phyloP scores from a whole-genome alignment of 1,139 yeast genomes.

The Pichia sp. region DNA sequence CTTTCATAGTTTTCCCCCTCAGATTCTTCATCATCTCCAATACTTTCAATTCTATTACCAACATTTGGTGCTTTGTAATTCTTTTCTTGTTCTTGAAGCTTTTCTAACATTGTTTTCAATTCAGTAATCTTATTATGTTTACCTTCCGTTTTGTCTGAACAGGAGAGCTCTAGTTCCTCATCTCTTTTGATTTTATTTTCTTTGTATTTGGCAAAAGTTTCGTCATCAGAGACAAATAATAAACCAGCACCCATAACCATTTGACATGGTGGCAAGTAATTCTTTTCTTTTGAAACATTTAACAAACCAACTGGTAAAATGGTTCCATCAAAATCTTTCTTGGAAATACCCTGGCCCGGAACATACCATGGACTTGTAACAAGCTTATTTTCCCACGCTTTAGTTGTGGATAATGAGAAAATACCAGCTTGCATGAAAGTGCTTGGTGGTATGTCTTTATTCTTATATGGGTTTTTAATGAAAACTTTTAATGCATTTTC shows the following conservation, averaged over 20 bases:
- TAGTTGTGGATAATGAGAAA: constrained; percentile 71
- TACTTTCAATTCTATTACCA: not conserved
- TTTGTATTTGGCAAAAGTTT: constrained; percentile 39
- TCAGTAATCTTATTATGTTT: constrained; percentile 22
- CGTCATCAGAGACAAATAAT: constrained; percentile 63
- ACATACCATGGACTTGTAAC: constrained; percentile 83
- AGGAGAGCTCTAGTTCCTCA: constrained; percentile 41
- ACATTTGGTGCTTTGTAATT: constrained; percentile 22
- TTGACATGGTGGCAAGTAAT: constrained; percentile 71
- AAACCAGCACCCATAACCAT: constrained; percentile 87
- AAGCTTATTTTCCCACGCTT: constrained; percentile 84
- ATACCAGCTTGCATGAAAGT: constrained; percentile 89
- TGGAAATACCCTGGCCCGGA: constrained; percentile 56
- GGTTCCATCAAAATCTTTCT: constrained; percentile 57
- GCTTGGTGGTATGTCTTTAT: constrained; percentile 67
- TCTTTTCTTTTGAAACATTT: constrained; percentile 48
- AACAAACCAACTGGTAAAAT: constrained; percentile 62
- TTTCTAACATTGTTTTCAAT: constrained; percentile 24
- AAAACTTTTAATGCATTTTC: constrained; percentile 73
- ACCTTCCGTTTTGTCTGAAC: constrained; percentile 31
- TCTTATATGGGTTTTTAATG: constrained; percentile 64
- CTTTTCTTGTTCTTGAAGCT: constrained; percentile 31
- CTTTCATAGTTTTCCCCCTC: constrained; percentile 6
- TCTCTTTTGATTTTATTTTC: constrained; percentile 35
- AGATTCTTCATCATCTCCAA: constrained; percentile 1